These are phyloP conservation scores for Monoraphidium neglectum DNA, from an alignment of 139 green algal genomes.

Conservation along the genomic window DNA sequence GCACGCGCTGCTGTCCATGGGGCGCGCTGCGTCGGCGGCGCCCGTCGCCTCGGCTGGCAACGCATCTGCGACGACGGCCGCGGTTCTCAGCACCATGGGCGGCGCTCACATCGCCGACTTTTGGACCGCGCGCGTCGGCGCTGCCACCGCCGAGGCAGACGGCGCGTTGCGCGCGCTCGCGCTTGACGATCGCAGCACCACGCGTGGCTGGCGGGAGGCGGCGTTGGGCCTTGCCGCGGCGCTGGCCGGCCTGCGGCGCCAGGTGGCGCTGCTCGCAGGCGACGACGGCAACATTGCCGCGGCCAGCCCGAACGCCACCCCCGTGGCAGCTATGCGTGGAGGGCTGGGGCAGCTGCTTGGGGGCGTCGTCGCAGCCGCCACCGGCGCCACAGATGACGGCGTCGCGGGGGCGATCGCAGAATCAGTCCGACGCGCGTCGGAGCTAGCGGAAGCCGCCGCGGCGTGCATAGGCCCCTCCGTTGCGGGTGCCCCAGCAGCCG, in stretches of 20 bases:
- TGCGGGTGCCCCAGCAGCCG: too few relatives aligned
- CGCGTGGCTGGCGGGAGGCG: background rate
- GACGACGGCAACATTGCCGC: background rate
- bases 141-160: background rate
- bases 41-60: background rate
- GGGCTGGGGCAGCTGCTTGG: too few relatives aligned
- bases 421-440: background rate
- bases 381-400: too few relatives aligned
- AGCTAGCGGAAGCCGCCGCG: background rate
- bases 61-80: background rate
- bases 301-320: background rate
- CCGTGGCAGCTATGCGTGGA: too few relatives aligned
- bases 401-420: too few relatives aligned
- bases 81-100: background rate
- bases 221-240: background rate
- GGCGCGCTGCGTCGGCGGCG: background rate
- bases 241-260: background rate
- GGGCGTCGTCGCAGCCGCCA: too few relatives aligned
- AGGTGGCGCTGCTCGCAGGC: background rate
- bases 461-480: background rate
- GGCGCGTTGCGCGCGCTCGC: background rate
- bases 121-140: constrained; percentile 14
- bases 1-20: background rate
- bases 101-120: constrained; percentile 26
- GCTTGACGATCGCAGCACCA: background rate